A percentile compares a stretch with the other conserved stretches of the same genome.
phyloP scores from a whole-genome alignment of 345 rosid species.

The Eutrema heterophyllum region DNA sequence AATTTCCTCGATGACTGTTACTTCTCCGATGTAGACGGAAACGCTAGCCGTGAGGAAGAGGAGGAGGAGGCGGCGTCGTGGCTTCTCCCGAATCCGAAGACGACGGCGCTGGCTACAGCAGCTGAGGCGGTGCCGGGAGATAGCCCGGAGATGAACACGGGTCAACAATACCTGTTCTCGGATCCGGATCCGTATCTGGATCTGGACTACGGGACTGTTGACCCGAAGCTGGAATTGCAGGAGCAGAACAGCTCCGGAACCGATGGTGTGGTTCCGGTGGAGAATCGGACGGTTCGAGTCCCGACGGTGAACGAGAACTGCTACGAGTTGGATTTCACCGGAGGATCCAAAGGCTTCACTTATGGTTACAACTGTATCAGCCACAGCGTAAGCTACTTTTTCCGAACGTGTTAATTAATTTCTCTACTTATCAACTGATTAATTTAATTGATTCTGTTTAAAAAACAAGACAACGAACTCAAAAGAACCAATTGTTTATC shows the following conservation, averaged over 20 bases:
- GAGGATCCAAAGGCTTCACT: conserved; percentile 42
- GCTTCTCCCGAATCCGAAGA: conserved; percentile 81
- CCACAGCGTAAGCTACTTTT: conserved; percentile 53
- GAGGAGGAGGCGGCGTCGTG: conserved; percentile 96
- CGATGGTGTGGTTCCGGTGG: conserved; percentile 89
- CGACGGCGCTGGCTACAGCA: neutral
- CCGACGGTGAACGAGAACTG: conserved; percentile 45
- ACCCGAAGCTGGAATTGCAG: conserved; percentile 56
- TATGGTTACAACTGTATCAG: conserved; percentile 51
- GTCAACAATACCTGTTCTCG: conserved; percentile 53
- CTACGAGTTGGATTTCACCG: conserved; percentile 55
- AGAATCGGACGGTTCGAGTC: conserved; percentile 32
- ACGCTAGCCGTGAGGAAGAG: conserved; percentile 51
- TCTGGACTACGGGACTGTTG: conserved; percentile 57
- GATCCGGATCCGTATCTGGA: conserved; percentile 78
- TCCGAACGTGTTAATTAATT: neutral
- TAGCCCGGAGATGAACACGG: conserved; percentile 56
- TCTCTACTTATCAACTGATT: neutral
- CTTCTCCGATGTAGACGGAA: conserved; percentile 44
- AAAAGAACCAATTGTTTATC: conserved; percentile 9
- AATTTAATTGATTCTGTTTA: neutral
- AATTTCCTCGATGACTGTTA: conserved; percentile 57
- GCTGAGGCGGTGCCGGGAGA: conserved; percentile 31
- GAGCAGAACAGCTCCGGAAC: conserved; percentile 80
- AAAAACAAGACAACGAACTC: neutral